Evolutionary conservation across 2,329 filamentous ascomycete species (phyloP), one percentile per base, ranked within the genome.

Genomic region (Fusarium nisikadoi): DNA sequence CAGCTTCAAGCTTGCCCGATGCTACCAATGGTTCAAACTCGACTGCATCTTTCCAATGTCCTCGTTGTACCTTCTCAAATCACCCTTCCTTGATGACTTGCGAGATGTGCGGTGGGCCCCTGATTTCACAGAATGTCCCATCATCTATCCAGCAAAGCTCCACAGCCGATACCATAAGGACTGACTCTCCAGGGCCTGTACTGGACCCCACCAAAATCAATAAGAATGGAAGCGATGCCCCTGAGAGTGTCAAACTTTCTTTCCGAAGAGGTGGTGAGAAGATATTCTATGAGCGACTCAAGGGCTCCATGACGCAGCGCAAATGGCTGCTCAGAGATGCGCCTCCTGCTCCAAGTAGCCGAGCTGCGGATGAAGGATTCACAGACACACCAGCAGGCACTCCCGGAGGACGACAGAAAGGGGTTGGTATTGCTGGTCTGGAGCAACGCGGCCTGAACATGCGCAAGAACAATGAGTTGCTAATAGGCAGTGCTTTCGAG

Each of bases 311-410:
- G 81, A 91, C 94, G 4, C 96, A 99, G 80, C 90, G 96, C 19
- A 98, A 98, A 85, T 99, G 96, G 96, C 87, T 99, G 6, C 86
- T 98, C 2, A 93, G 96, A 62, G 92, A 93, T 77, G 96, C 96
- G 2, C 96, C 96, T 3, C 94, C 95, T 0, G 90, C 96, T 23
- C 96, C 96, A 69, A 88, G 89, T 35, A 85, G 80, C 38, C 80
- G 82, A 10, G 64, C 69, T 41, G 73, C 77, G 10, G 81, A 82
- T 33, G 81, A 85, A 31, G 81, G 75, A 42, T 79, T 78, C 71
- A 81, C 69, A 78, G 65, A 73, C 16, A 61, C 73, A 4, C 35
- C 70, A 8, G 49, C 76, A 68, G 81, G 76, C 53, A 66, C 75
- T 42, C 77, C 71, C 4, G 77, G 76, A 12, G 46, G 79, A 78